phyloP scores from a whole-genome alignment of 306 rosid species.

The Citrullus mucosospermus region DNA sequence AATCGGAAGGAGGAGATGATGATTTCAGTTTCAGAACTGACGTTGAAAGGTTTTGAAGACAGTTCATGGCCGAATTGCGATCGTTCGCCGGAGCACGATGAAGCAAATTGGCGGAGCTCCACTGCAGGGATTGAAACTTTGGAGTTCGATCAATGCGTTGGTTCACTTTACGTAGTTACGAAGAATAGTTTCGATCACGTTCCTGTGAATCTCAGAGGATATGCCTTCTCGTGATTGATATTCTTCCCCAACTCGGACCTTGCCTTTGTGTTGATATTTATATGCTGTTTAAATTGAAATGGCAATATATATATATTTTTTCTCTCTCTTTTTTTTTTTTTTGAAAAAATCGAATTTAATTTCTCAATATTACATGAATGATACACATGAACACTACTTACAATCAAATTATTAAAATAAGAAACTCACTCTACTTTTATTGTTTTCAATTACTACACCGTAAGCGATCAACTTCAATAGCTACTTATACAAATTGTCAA shows the following conservation, averaged over 20 bases:
- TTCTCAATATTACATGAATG: no score
- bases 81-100: neutral
- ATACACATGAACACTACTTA: no score
- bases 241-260: neutral
- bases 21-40: slow-evolving; percentile 2
- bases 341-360: no score
- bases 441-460: no score
- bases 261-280: neutral
- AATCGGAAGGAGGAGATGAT: neutral
- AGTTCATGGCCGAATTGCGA: slow-evolving; percentile 30
- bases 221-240: neutral
- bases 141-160: neutral
- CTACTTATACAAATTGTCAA: no score
- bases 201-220: neutral
- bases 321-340: no score
- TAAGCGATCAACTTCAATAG: no score
- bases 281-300: neutral
- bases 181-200: neutral
- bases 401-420: no score
- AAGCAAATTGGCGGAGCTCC: neutral
- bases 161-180: neutral
- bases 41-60: slow-evolving; percentile 56
- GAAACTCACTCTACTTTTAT: no score
- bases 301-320: neutral
- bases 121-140: neutral